phyloP scores from a whole-genome alignment of 108 stramenopile genomes.

The Nitzschia putrida region DNA sequence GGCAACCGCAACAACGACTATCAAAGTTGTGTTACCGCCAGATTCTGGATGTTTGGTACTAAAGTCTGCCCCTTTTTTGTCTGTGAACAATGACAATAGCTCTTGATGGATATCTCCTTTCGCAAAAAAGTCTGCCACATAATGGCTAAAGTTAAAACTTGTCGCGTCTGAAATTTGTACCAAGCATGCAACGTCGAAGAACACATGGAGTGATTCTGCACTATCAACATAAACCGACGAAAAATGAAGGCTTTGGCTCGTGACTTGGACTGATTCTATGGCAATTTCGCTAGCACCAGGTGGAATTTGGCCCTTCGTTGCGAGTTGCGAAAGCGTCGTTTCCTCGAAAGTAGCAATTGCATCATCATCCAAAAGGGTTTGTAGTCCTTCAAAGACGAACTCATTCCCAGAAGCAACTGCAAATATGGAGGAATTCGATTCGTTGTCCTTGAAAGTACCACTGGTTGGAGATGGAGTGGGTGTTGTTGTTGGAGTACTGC shows the following conservation, averaged over 20 bases:
- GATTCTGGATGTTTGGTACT: no score
- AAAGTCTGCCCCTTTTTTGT: no score
- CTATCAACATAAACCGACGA: neutral
- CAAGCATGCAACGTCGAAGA: conserved; percentile 5
- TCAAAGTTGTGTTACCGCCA: no score
- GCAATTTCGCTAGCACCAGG: neutral
- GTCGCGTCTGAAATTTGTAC: conserved; percentile 1
- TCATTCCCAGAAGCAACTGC: neutral
- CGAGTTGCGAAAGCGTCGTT: neutral
- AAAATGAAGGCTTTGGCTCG: neutral
- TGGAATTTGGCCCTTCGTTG: neutral
- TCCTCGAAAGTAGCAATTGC: conserved; percentile 2
- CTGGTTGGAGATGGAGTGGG: no score
- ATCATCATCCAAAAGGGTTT: neutral
- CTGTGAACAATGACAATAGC: neutral
- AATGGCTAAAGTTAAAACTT: neutral
- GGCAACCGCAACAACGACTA: neutral
- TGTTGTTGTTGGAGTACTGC: no score
- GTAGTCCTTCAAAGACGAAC: conserved; percentile 9
- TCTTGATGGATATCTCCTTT: neutral
- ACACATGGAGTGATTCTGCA: neutral
- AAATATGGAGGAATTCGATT: neutral
- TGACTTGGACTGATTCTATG: conserved; percentile 5
- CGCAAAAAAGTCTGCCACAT: neutral
- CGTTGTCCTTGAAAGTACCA: no score